Base-by-base conservation (phyloP, 2,329 filamentous ascomycete species). In the Trichoderma breve region DNA sequence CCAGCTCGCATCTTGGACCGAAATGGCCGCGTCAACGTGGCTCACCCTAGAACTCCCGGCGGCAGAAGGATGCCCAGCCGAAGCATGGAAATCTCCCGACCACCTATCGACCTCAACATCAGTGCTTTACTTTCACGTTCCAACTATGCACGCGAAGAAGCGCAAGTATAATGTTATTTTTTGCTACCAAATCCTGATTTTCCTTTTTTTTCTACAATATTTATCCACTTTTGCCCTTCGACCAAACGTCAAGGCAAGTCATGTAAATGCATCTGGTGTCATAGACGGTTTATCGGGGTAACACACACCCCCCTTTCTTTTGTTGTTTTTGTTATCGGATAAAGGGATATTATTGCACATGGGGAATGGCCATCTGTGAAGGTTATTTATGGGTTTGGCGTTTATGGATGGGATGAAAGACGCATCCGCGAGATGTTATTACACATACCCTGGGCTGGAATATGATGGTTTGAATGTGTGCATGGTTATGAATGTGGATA, bases 1-100 rank as follows among this genome's bases (percentile, higher is more conserved):
- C 83, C 80, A 65, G 79, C 82, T 32, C 81, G 86, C 6, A 83
- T 88, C 2, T 80, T 85, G 18, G 85, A 87, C 43, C 83, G 87
- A 15, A 81, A 82, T 1, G 88, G 88, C 0, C 83, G 87, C 1
- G 87, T 90, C 58, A 89, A 89, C 71, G 86, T 90, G 2, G 85
- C 83, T 0, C 87, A 89, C 71, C 88, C 88, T 1, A 80, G 85
- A 57, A 89, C 87, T 0, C 87, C 88, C 0, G 87, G 87, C 4
- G 81, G 86, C 12, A 77, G 85, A 15, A 77, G 85, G 24, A 84
- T 88, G 70, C 85, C 87, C 2, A 89, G 87, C 74, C 80, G 88
- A 70, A 90, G 88, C 76, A 75, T 89, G 75, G 88, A 90, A 73
- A 86, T 90, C 57, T 79, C 84, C 32, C 81, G 88, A 47, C 79